Percentiles rank a stretch among this genome's conserved stretches.
Evolutionary conservation across 2,329 filamentous ascomycete genomes (phyloP).

Genomic region (Aspergillus neoniger): DNA sequence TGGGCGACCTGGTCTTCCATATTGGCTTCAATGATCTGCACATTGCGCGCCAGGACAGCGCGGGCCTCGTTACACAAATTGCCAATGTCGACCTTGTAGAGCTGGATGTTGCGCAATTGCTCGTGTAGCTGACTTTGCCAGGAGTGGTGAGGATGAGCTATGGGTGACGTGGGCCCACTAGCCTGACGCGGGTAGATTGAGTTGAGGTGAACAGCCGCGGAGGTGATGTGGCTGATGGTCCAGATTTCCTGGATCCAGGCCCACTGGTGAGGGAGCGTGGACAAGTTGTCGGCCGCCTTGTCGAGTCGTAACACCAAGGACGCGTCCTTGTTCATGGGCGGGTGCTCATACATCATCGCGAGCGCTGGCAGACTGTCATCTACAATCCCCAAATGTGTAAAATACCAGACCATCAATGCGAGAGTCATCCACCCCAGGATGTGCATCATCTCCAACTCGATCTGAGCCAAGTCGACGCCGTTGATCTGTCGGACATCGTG

Average conservation of each 20-base stretch:
- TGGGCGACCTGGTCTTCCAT: background rate
- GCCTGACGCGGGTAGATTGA: background rate
- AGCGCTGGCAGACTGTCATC: background rate
- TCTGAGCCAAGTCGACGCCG: background rate
- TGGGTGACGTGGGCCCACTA: background rate
- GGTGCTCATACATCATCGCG: background rate
- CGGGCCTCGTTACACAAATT: constrained; percentile 1
- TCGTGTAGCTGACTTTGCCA: constrained; percentile 1
- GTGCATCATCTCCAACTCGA: constrained; percentile 2
- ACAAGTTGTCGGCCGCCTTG: background rate
- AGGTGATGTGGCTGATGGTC: constrained; percentile 3
- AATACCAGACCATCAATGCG: background rate
- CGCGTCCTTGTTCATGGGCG: constrained; percentile 1
- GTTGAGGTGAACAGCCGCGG: background rate
- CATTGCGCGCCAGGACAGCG: background rate
- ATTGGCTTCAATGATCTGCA: background rate
- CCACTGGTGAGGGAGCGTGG: background rate
- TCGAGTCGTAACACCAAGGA: background rate
- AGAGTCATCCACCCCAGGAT: background rate
- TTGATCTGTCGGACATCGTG: background rate
- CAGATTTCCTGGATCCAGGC: constrained; percentile 2
- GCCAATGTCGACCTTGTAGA: background rate
- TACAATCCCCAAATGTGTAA: background rate
- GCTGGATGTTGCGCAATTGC: constrained; percentile 1
- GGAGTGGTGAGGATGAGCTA: background rate